Evolutionary conservation across 306 rosid genomes (phyloP), one percentile per base, ranked within the genome.

Genomic region (Prunus armeniaca): DNA sequence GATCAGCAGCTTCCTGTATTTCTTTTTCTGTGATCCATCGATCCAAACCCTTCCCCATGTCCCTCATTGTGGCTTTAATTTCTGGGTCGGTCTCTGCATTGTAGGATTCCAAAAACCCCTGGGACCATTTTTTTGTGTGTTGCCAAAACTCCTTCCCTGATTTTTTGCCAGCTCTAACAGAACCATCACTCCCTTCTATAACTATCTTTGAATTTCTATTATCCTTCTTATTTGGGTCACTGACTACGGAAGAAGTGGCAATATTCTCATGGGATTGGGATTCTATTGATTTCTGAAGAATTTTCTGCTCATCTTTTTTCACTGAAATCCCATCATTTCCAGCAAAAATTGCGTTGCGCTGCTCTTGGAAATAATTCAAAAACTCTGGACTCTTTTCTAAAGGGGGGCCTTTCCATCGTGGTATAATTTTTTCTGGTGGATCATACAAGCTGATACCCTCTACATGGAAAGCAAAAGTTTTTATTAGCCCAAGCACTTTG

Each of bases 71-170:
- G 43, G 96, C 81, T 88, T 92, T 90, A 52, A 87, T 76, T 86
- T 92, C 97, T 52, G 96, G 96, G 65, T 92, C 98, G 55, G 97
- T 84, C 85, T 89, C 97, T 20, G 89, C 89, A 78, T 92, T 95
- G 85, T 90, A 92, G 75, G 89, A 89, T 15, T 95, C 91, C 89
- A 95, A 60, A 83, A 95, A 95, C 20, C 89, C 97, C 67, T 20
- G 85, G 28, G 98, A 92, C 97, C 98, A 95, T 83, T 95, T 95
- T 87, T 95, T 92, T 10, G 98, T 92, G 86, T 92, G 98, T 74
- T 95, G 92, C 97, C 97, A 95, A 89, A 86, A 92, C 79, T 95
- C 97, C 89, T 95, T 95, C 82, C 96, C 97, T 54, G 96, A 81
- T 61, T 89, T 90, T 80, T 87, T 95, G 77, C 98, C 98, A 77